phyloP scores from a whole-genome alignment of 2,329 filamentous ascomycete species.

The Aspergillus nomiae region DNA sequence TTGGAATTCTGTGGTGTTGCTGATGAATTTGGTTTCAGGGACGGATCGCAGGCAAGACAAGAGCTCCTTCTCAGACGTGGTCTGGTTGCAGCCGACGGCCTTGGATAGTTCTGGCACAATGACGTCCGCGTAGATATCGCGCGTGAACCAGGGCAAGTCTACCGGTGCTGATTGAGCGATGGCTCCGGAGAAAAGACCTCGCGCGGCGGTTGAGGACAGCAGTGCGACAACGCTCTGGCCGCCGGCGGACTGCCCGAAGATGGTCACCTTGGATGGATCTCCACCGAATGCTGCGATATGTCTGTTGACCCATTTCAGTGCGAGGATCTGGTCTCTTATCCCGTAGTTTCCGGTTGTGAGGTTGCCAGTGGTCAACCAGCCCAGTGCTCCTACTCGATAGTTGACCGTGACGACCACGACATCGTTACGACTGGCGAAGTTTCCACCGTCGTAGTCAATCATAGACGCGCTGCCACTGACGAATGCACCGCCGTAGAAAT shows the following conservation, averaged over 20 bases:
- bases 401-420: conserved; percentile 39
- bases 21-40: conserved; percentile 23
- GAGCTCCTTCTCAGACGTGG: conserved; percentile 13
- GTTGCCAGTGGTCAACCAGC: conserved; percentile 38
- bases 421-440: conserved; percentile 39
- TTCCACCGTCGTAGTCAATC: conserved; percentile 36
- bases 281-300: conserved; percentile 31
- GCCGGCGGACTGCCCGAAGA: conserved; percentile 40
- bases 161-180: conserved; percentile 29
- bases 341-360: conserved; percentile 37
- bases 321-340: conserved; percentile 35
- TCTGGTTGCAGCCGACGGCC: conserved; percentile 26
- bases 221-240: conserved; percentile 54
- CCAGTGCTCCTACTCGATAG: conserved; percentile 35
- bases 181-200: conserved; percentile 30
- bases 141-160: conserved; percentile 31
- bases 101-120: conserved; percentile 23
- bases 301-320: conserved; percentile 30
- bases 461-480: conserved; percentile 29
- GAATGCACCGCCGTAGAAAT: conserved; percentile 38
- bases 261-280: conserved; percentile 34
- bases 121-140: conserved; percentile 23
- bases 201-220: conserved; percentile 27
- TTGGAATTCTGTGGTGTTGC: conserved; percentile 23
- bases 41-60: conserved; percentile 26